Base-by-base conservation (phyloP, 805 yeast genomes). In the Ascoidea tarda region DNA sequence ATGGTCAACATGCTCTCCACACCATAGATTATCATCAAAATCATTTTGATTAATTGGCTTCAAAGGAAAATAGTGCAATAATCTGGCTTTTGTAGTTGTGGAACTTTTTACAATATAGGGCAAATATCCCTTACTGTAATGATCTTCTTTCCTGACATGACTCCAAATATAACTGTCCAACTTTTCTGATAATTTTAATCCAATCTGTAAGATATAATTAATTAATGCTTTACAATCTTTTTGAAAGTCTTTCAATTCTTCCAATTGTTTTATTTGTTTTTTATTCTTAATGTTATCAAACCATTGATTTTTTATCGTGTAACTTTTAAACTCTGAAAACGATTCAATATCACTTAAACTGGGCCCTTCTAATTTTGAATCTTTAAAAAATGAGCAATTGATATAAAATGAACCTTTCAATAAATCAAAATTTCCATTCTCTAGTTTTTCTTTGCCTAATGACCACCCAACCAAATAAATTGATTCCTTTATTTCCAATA, bases 401-500 rank as follows among this genome's bases (percentile, higher is more conserved):
- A 76, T 70, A 59, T 79, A 79, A 57, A 64, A 79, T 1, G 82
- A 77, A 5, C 84, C 85, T 59, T 79, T 79, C 51, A 70, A 65
- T 33, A 58, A 59, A 58, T 79, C 84, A 1, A 76, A 76, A 46
- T 64, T 55, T 1, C 77, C 78, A 44, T 64, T 62, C 1, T 68
- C 68, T 44, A 79, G 66, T 42, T 62, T 69, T 57, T 79, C 84
- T 51, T 71, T 74, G 0, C 84, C 84, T 31, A 77, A 62, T 6
- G 83, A 78, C 84, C 84, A 79, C 1, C 84, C 85, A 1, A 76
- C 74, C 6, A 77, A 63, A 75, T 79, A 79, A 56, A 62, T 65
- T 0, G 78, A 71, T 51, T 76, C 79, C 16, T 73, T 74, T 31
- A 66, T 66, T 57, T 78, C 82, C 51, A 78, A 64, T 16, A 56